Evolutionary conservation across 192 early-diverging fungal species (phyloP).

Genomic region (Linderina pennispora): DNA sequence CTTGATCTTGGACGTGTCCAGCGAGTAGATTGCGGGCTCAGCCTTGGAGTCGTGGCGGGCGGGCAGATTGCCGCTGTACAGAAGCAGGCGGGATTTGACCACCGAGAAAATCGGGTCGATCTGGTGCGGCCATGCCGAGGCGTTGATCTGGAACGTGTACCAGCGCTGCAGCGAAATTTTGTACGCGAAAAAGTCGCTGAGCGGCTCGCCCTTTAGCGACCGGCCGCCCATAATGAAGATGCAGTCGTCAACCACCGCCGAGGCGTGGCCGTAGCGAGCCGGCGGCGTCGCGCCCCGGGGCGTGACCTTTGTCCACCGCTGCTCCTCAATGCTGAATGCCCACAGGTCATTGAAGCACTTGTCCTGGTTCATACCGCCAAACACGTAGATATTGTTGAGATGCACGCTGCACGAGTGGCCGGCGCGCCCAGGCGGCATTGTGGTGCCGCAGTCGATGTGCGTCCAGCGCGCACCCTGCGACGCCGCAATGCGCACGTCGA

Average conservation of each 20-base stretch:
- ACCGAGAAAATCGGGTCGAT: slow-evolving; percentile 42
- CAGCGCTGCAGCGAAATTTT: slow-evolving; percentile 45
- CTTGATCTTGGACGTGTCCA: slow-evolving; percentile 48
- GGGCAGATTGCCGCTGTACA: slow-evolving; percentile 40
- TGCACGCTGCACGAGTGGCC: slow-evolving; percentile 46
- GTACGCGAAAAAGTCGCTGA: slow-evolving; percentile 47
- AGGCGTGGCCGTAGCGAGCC: slow-evolving; percentile 40
- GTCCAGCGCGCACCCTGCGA: slow-evolving; percentile 33
- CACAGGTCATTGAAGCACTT: slow-evolving; percentile 49
- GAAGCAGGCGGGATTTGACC: slow-evolving; percentile 35
- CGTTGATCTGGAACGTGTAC: slow-evolving; percentile 47
- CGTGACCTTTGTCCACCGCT: slow-evolving; percentile 28
- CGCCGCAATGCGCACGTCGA: slow-evolving; percentile 38
- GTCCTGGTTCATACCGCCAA: slow-evolving; percentile 45
- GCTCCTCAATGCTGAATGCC: slow-evolving; percentile 24
- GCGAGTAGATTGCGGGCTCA: slow-evolving; percentile 23
- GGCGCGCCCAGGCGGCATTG: slow-evolving; percentile 15
- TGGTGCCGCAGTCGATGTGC: not conserved
- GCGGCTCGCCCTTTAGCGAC: slow-evolving; percentile 20
- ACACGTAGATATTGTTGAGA: slow-evolving; percentile 36
- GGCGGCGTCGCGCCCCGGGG: slow-evolving; percentile 43
- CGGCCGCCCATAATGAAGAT: slow-evolving; percentile 49
- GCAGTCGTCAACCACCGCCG: slow-evolving; percentile 46
- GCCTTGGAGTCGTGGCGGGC: slow-evolving; percentile 15
- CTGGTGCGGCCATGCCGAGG: slow-evolving; percentile 42